phyloP scores from a whole-genome alignment of 1,284 basidiomycete genomes.

The Dichomitus squalens region DNA sequence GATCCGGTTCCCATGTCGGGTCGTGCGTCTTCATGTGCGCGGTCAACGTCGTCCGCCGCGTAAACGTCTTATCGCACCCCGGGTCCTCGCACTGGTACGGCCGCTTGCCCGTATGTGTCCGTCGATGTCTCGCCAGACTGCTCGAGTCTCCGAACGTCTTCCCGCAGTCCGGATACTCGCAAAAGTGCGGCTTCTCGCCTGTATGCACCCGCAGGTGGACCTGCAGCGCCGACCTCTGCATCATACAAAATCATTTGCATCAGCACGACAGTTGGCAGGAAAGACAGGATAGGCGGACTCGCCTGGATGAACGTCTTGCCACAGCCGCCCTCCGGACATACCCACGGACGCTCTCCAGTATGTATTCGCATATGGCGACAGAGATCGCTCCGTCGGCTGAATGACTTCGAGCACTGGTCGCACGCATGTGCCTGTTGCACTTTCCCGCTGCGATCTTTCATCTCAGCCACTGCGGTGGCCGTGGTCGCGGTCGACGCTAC shows the following conservation, averaged over 20 bases:
- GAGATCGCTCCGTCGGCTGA: conserved; percentile 76
- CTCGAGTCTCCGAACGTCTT: conserved; percentile 89
- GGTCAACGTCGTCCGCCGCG: conserved; percentile 76
- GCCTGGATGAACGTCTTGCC: conserved; percentile 89
- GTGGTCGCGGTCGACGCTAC: conserved; percentile 9
- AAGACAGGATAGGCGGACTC: conserved; percentile 16
- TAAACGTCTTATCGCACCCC: conserved; percentile 83
- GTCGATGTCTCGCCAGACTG: conserved; percentile 84
- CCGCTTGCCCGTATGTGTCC: conserved; percentile 83
- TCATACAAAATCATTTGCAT: neutral
- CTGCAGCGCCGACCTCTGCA: conserved; percentile 80
- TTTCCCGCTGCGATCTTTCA: conserved; percentile 32
- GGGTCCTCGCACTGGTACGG: conserved; percentile 82
- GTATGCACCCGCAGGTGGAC: conserved; percentile 88
- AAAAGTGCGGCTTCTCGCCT: conserved; percentile 87
- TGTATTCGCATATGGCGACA: conserved; percentile 85
- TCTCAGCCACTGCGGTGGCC: conserved; percentile 25
- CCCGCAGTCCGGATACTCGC: conserved; percentile 82
- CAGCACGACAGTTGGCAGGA: neutral
- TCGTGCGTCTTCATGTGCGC: conserved; percentile 84
- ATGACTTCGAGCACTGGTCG: conserved; percentile 72
- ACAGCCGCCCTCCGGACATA: conserved; percentile 68
- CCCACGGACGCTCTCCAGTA: conserved; percentile 85
- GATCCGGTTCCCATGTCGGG: conserved; percentile 79
- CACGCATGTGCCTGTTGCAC: conserved; percentile 45